Conservation (phyloP, 2,329 filamentous ascomycete species). For the Amauroascus verrucosus region DNA sequence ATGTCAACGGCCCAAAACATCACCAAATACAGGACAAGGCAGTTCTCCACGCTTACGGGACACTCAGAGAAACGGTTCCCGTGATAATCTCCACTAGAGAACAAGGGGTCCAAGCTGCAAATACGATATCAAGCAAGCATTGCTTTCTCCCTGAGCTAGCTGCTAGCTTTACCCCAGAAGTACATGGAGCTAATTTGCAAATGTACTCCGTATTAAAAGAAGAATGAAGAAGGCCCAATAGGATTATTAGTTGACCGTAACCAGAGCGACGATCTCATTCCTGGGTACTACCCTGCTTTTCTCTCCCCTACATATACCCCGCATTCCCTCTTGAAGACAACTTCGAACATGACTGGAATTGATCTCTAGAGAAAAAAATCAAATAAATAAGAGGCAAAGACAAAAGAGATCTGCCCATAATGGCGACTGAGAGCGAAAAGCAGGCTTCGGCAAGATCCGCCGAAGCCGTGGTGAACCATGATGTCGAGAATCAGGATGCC, state of each 20-base stretch:
- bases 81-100: no score
- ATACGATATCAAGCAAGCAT: no score
- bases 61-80: no score
- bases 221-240: background rate
- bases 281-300: background rate
- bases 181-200: background rate
- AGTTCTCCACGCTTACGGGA: no score
- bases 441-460: background rate
- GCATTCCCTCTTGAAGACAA: background rate
- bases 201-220: background rate
- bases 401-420: background rate
- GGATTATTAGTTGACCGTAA: background rate
- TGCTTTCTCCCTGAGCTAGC: no score
- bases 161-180: background rate
- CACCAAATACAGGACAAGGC: no score
- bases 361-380: background rate
- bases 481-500: background rate
- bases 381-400: background rate
- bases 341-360: background rate
- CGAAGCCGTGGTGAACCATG: background rate
- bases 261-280: background rate
- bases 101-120: no score
- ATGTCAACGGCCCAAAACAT: no score
- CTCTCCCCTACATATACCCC: background rate
- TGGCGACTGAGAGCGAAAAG: conserved; percentile 5